A percentile compares a stretch with the other conserved stretches of the same genome.
phyloP scores from a whole-genome alignment of 2,329 filamentous ascomycete species.

The Alternaria triticina region DNA sequence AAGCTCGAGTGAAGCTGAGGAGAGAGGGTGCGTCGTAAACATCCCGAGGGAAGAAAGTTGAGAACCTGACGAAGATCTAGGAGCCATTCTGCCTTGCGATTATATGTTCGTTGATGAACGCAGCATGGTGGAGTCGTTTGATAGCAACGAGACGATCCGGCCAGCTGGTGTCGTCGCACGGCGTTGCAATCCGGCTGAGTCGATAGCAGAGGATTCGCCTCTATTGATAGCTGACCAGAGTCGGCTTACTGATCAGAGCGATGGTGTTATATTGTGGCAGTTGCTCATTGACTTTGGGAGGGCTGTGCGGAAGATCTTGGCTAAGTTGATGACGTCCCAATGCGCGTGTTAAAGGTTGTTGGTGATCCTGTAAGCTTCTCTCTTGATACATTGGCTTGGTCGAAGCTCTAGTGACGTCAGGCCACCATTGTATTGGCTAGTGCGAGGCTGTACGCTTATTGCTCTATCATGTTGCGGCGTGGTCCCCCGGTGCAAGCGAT shows the following conservation, averaged over 20 bases:
- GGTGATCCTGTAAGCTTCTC: neutral
- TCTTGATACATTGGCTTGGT: neutral
- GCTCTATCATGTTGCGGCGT: neutral
- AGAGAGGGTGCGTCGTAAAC: neutral
- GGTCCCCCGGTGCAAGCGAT: neutral
- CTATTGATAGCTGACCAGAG: neutral
- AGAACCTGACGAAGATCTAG: neutral
- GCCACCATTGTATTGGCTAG: neutral
- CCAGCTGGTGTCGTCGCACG: neutral
- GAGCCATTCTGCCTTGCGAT: neutral
- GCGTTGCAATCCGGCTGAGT: neutral
- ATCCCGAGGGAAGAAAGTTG: accelerated
- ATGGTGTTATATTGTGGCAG: neutral
- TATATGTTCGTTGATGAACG: neutral
- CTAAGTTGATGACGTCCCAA: neutral
- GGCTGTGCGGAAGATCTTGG: neutral
- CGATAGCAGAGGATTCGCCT: neutral
- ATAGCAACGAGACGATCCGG: neutral
- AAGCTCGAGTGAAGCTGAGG: neutral
- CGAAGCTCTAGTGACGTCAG: neutral
- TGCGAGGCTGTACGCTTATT: neutral
- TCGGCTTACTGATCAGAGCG: neutral
- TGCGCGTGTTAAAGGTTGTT: neutral
- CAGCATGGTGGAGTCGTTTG: neutral
- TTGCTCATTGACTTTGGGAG: neutral